phyloP scores from a whole-genome alignment of 257 asterid genomes.

The Lycium barbarum region DNA sequence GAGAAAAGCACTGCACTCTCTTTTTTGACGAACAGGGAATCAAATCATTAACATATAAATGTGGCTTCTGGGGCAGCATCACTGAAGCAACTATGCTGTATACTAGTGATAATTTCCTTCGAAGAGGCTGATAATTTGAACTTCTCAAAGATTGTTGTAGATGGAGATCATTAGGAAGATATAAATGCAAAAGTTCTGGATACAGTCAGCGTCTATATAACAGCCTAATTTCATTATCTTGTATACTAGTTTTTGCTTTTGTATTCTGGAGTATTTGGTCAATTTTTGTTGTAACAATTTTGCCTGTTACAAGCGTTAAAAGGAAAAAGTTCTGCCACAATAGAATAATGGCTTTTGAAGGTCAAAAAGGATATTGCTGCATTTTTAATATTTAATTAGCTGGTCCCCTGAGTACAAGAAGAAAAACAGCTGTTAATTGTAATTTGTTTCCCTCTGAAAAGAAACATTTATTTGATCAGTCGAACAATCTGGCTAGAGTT shows the following conservation, averaged over 20 bases:
- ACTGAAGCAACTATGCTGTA: constrained; percentile 13
- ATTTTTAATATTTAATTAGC: neutral
- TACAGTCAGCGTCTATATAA: neutral
- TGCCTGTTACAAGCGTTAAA: neutral
- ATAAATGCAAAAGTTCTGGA: neutral
- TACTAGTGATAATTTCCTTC: neutral
- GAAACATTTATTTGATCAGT: neutral
- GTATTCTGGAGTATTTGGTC: constrained; percentile 9
- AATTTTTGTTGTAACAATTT: neutral
- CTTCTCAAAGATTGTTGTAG: constrained; percentile 19
- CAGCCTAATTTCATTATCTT: neutral
- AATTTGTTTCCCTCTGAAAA: neutral
- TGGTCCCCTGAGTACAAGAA: neutral
- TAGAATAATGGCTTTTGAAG: neutral
- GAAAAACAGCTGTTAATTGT: neutral
- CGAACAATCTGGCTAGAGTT: neutral
- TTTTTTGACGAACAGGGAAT: constrained; percentile 30
- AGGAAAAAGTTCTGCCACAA: neutral
- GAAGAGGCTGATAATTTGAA: constrained; percentile 23
- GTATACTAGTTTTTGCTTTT: constrained; percentile 16
- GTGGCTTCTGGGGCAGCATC: neutral
- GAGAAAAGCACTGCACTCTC: constrained; percentile 37
- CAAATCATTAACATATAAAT: neutral
- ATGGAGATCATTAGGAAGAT: constrained; percentile 18
- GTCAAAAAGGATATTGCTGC: constrained; percentile 15